These are phyloP conservation scores for Cytospora chrysosperma DNA, from an alignment of 2,329 filamentous ascomycete species.

Conservation along the genomic window DNA sequence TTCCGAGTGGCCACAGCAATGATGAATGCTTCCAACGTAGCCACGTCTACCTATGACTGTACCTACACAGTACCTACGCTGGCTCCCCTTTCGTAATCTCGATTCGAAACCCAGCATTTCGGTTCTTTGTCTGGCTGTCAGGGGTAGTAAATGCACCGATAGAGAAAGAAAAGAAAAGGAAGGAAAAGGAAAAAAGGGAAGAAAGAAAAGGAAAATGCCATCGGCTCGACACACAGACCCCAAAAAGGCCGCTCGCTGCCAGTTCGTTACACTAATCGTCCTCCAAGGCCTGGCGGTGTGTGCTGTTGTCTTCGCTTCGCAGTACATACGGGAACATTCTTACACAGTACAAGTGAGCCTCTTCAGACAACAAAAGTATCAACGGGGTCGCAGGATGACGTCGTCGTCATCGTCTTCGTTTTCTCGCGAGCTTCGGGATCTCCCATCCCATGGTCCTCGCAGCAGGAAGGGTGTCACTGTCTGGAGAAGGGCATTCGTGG, in stretches of 20 bases:
- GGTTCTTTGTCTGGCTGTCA: not conserved
- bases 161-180: not conserved
- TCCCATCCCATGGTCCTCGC: not conserved
- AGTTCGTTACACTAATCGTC: too few relatives aligned
- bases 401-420: not conserved
- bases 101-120: not conserved
- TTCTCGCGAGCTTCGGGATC: not conserved
- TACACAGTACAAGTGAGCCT: too few relatives aligned
- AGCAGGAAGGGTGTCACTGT: conserved; percentile 5
- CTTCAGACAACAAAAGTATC: not conserved
- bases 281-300: not conserved
- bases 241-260: too few relatives aligned
- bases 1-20: not conserved
- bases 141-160: not conserved
- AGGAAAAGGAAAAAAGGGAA: not conserved
- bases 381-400: conserved; percentile 1
- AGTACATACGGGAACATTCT: not conserved
- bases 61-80: too few relatives aligned
- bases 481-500: not conserved
- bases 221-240: not conserved
- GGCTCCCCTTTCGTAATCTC: not conserved
- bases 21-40: not conserved
- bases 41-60: too few relatives aligned
- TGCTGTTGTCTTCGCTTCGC: not conserved
- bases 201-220: not conserved